Conservation (phyloP, 129 eudicot genomes). For the Mikania micrantha region DNA sequence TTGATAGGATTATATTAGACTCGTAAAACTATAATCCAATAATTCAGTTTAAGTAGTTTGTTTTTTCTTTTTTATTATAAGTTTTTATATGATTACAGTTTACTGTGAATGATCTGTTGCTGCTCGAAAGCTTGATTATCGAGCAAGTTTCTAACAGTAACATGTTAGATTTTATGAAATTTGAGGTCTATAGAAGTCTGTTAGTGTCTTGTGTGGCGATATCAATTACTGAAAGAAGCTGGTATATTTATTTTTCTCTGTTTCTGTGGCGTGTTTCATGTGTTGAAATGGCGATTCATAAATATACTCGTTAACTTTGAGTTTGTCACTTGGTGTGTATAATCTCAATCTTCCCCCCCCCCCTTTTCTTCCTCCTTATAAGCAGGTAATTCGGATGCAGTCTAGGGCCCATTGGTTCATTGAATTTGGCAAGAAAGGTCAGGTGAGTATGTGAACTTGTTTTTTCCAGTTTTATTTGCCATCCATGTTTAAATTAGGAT, state of each 20-base stretch:
- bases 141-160: not conserved
- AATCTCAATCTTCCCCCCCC: slow-evolving; percentile 6
- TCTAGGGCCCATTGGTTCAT: not conserved
- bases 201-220: not conserved
- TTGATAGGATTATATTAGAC: slow-evolving; percentile 13
- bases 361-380: not conserved
- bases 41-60: slow-evolving; percentile 13
- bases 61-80: slow-evolving; percentile 21
- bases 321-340: not conserved
- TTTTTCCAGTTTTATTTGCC: not conserved
- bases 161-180: not conserved
- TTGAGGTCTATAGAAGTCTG: not conserved
- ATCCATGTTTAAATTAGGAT: not conserved
- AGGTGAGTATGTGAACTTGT: not conserved
- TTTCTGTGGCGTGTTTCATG: not conserved
- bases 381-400: slow-evolving; percentile 18
- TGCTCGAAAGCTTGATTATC: too few relatives aligned
- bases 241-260: not conserved
- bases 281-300: not conserved
- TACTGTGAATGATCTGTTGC: not conserved
- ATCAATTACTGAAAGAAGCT: not conserved
- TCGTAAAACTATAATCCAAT: slow-evolving; percentile 13
- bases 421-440: not conserved
- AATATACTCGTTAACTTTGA: not conserved
- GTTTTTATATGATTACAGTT: slow-evolving; percentile 10